phyloP scores from a whole-genome alignment of 176 grass and related monocot genomes.

The Ananas comosus region DNA sequence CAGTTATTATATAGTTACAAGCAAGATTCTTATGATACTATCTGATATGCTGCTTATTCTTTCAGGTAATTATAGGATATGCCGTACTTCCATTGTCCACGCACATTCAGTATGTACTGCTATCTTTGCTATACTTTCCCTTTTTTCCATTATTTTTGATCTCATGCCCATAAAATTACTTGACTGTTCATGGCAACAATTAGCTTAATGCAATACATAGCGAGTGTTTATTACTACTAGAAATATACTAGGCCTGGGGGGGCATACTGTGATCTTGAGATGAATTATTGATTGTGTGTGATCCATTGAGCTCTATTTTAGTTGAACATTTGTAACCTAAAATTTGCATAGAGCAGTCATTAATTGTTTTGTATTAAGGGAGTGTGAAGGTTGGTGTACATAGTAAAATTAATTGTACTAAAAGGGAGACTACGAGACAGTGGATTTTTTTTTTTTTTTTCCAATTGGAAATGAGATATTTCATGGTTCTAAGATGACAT shows the following conservation, averaged over 20 bases:
- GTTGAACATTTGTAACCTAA: not conserved
- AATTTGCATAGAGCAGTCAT: too few relatives aligned
- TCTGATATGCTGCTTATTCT: constrained; percentile 27
- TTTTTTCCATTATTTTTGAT: constrained; percentile 5
- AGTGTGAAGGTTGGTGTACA: too few relatives aligned
- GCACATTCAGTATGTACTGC: constrained; percentile 83
- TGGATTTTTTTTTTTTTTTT: too few relatives aligned
- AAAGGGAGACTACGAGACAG: too few relatives aligned
- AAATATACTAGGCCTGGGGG: not conserved
- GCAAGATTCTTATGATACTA: not conserved
- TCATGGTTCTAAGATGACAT: too few relatives aligned
- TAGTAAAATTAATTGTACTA: too few relatives aligned
- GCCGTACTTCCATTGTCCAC: constrained; percentile 79
- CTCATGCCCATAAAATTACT: not conserved
- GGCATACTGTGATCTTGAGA: not conserved
- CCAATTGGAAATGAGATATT: too few relatives aligned
- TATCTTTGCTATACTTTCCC: constrained; percentile 5
- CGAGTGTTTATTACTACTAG: too few relatives aligned
- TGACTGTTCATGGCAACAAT: constrained; percentile 9
- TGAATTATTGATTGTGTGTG: not conserved
- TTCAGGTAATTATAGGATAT: constrained; percentile 85
- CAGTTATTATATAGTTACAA: too few relatives aligned
- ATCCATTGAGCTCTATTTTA: not conserved
- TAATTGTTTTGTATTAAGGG: too few relatives aligned
- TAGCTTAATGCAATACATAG: constrained; percentile 8